Base-by-base conservation (phyloP, 78 protist species). In the Dictyostelium citrinum region DNA sequence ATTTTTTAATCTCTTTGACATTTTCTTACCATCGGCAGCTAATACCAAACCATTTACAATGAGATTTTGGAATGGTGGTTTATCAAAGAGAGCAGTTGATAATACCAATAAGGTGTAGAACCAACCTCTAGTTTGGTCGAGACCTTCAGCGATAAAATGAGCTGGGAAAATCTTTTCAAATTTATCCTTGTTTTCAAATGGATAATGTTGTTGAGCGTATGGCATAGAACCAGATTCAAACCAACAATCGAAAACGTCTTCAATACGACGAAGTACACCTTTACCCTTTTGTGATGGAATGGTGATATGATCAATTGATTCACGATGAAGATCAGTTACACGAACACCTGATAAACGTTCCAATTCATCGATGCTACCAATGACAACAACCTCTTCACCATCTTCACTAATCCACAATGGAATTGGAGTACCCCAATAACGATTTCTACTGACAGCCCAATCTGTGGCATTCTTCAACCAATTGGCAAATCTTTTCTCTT, bases 191-290 rank as follows among this genome's bases (percentile, higher is more conserved):
- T 99, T 99, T 92, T 99, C 99, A 70, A 99, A 99, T 80, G 99
- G 99, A 94, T 99, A 99, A 97, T 99, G 99, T 79, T 49, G 45
- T 95, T 98, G 99, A 41, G 99, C 99, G 88, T 98, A 99, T 68
- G 99, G 99, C 99, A 99, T 99, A 77, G 79, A 94, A 71, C 99
- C 99, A 16, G 97, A 83, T 97, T 99, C 99, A 95, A 99, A 99
- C 99, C 99, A 99, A 98, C 99, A 99, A 97, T 99, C 99, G 84
- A 99, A 99, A 22, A 99, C 99, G 68, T 99, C 99, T 51, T 68
- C 91, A 64, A 99, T 93, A 49, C 99, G 97, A 35, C 84, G 75
- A 31, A 98, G 81, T 6, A 0, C 31, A 41, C 97, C 99, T 75
- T 82, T 81, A 88, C 99, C 99, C 24, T 86, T 5, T 83, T 79